Conservation (phyloP, 352 stramenopile genomes). For the Globisporangium rhizosaccharum region DNA sequence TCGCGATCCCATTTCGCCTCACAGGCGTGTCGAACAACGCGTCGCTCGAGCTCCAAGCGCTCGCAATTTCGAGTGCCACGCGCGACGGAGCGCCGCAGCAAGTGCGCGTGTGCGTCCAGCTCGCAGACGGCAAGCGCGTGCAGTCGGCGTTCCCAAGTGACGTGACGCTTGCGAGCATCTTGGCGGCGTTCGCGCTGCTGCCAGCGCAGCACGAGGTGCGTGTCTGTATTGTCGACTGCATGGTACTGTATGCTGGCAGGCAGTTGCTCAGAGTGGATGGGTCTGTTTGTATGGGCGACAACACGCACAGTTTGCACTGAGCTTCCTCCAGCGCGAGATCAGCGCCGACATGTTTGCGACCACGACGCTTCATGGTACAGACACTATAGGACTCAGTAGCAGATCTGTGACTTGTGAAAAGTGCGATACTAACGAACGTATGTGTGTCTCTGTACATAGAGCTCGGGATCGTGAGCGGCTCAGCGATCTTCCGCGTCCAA, state of each 20-base stretch:
- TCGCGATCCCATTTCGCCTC: conserved; percentile 81
- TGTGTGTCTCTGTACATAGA: conserved; percentile 25
- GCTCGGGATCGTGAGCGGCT: conserved; percentile 73
- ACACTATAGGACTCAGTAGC: background rate
- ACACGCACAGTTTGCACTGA: conserved; percentile 54
- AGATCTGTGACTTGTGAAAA: background rate
- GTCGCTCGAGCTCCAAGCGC: conserved; percentile 50
- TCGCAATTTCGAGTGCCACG: conserved; percentile 10
- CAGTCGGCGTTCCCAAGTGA: conserved; percentile 58
- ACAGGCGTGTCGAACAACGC: conserved; percentile 86
- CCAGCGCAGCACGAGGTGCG: conserved; percentile 36
- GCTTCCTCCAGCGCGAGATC: conserved; percentile 76
- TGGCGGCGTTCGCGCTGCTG: conserved; percentile 50
- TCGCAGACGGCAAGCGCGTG: conserved; percentile 69
- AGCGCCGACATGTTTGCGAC: conserved; percentile 34
- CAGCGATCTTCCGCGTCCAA: conserved; percentile 81
- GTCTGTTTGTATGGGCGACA: background rate
- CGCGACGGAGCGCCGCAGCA: conserved; percentile 22
- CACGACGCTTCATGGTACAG: conserved; percentile 62
- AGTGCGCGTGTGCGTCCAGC: conserved; percentile 79
- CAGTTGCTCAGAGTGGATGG: background rate
- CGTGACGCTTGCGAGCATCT: conserved; percentile 47
- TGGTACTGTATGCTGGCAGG: background rate
- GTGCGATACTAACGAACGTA: background rate
- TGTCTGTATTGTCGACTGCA: background rate